These are phyloP conservation scores for Salix udensis DNA, from an alignment of 345 rosid genomes.

Conservation along the genomic window DNA sequence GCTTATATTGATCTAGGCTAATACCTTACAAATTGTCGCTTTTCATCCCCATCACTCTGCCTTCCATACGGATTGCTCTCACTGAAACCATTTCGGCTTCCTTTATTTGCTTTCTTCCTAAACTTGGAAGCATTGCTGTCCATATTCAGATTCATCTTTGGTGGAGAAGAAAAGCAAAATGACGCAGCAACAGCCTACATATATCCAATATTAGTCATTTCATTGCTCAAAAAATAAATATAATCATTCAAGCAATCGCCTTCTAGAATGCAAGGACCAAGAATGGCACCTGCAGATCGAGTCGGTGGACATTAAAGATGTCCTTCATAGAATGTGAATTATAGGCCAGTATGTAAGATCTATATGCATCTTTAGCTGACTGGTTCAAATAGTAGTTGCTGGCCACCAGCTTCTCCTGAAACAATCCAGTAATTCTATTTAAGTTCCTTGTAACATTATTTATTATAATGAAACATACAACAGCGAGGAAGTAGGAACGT, in stretches of 20 bases:
- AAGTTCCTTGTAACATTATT: neutral
- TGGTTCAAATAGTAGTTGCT: constrained; percentile 69
- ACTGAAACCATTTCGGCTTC: constrained; percentile 55
- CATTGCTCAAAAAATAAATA: neutral
- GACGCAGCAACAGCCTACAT: constrained; percentile 86
- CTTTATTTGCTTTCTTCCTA: constrained; percentile 58
- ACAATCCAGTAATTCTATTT: constrained; percentile 1
- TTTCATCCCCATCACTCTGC: constrained; percentile 38
- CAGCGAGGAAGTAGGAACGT: constrained; percentile 12
- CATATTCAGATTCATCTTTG: constrained; percentile 75
- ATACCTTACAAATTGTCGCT: constrained; percentile 53
- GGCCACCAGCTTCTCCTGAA: constrained; percentile 80
- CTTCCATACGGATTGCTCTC: constrained; percentile 79
- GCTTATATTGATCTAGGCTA: constrained; percentile 15
- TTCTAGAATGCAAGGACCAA: neutral
- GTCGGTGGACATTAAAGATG: constrained; percentile 87
- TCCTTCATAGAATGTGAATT: constrained; percentile 96
- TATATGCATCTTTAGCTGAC: constrained; percentile 92
- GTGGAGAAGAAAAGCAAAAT: constrained; percentile 84
- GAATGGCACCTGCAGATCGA: constrained; percentile 71
- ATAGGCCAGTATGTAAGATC: constrained; percentile 84
- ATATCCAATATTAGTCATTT: constrained; percentile 4
- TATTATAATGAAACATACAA: neutral
- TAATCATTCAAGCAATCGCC: neutral
- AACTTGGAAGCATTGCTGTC: constrained; percentile 87